Percentiles rank a stretch among this genome's conserved stretches.
Evolutionary conservation across 1,284 basidiomycete genomes (phyloP).

Genomic region (Afroboletus lepidellus): DNA sequence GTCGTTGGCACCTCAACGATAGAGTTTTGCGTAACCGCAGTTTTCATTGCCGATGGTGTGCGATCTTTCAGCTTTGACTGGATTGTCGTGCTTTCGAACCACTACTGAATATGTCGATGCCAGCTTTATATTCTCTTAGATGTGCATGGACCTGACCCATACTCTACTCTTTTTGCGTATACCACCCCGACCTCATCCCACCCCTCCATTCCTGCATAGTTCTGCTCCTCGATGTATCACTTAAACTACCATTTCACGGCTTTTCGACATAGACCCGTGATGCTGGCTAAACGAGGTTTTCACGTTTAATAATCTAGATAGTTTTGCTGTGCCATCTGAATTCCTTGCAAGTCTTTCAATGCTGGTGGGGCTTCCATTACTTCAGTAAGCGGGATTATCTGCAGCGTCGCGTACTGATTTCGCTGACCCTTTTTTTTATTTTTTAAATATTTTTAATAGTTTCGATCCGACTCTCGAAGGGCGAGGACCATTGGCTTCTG

Average conservation of each 20-base stretch:
- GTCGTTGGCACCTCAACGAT: slow-evolving; percentile 55
- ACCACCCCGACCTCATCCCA: slow-evolving; percentile 23
- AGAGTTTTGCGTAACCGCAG: slow-evolving; percentile 17
- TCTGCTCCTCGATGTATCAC: slow-evolving; percentile 31
- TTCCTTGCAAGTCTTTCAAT: slow-evolving; percentile 9
- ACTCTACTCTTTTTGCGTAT: slow-evolving; percentile 32
- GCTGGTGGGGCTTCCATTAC: slow-evolving; percentile 2
- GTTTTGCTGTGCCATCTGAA: slow-evolving; percentile 20
- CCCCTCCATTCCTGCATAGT: slow-evolving; percentile 28
- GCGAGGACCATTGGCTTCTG: too few species aligned
- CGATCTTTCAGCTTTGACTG: slow-evolving; percentile 11
- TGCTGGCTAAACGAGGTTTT: slow-evolving; percentile 12
- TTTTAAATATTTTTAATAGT: slow-evolving; percentile 17
- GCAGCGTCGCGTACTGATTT: slow-evolving; percentile 6
- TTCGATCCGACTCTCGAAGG: too few species aligned
- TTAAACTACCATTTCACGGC: slow-evolving; percentile 18
- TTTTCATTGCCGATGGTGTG: slow-evolving; percentile 8
- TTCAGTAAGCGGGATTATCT: slow-evolving; percentile 25
- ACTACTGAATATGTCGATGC: slow-evolving; percentile 14
- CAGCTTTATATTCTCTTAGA: slow-evolving; percentile 21
- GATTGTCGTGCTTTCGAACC: slow-evolving; percentile 11
- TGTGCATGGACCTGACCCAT: slow-evolving; percentile 25
- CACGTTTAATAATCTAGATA: slow-evolving; percentile 28
- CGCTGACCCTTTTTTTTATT: slow-evolving; percentile 17
- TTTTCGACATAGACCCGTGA: slow-evolving; percentile 32